These are phyloP conservation scores for Metarhizium brunneum DNA, from an alignment of 2,329 filamentous ascomycete species.

Conservation along the genomic window DNA sequence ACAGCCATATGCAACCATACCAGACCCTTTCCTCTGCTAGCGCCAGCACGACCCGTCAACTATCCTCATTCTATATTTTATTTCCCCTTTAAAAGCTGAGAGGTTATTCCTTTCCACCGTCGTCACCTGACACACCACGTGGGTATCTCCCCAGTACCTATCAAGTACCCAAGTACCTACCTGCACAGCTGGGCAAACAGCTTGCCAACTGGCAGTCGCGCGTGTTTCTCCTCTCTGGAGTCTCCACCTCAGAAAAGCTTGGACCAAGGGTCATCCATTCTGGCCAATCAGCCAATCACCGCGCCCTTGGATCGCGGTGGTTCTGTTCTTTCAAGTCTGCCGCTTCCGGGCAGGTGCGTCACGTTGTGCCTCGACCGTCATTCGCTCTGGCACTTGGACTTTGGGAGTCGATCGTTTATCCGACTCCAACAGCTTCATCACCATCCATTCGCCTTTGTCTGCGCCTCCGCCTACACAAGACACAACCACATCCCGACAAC, in stretches of 20 bases:
- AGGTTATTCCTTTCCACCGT: too few species aligned
- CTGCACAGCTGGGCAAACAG: too few species aligned
- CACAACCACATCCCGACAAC: background rate
- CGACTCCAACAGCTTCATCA: background rate
- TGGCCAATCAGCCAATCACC: background rate
- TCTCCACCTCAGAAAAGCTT: background rate
- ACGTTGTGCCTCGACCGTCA: conserved; percentile 1
- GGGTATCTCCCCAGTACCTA: too few species aligned
- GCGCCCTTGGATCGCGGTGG: background rate
- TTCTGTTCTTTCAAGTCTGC: background rate
- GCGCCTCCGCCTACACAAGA: background rate
- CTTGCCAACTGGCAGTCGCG: too few species aligned
- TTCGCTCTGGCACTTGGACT: background rate
- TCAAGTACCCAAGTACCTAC: too few species aligned
- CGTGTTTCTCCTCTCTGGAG: background rate
- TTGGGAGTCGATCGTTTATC: background rate
- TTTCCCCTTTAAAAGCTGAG: too few species aligned
- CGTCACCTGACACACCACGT: too few species aligned
- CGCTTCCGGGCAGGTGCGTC: conserved; percentile 6
- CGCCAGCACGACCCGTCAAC: too few species aligned
- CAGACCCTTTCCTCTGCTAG: too few species aligned
- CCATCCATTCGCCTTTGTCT: background rate
- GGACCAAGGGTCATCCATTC: background rate
- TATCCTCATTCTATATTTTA: too few species aligned
- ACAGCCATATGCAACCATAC: too few species aligned